Evolutionary conservation across 192 early-diverging fungal genomes (phyloP).

Genomic region (Podila clonocystis): DNA sequence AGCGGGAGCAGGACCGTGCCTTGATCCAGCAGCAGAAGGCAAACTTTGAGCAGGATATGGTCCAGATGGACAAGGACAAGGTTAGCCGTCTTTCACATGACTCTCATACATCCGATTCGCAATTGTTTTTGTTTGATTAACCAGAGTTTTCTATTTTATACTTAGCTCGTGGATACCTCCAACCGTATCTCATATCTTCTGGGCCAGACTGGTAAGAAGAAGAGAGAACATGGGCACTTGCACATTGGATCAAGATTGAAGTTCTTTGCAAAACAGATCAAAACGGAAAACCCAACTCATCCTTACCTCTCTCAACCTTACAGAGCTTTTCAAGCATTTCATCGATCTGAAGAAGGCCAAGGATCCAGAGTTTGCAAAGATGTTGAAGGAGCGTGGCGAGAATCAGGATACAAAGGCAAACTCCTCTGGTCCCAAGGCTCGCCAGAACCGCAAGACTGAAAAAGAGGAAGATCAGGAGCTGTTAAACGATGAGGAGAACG

Average conservation of each 20-base stretch:
- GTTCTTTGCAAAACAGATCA: neutral
- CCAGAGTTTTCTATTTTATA: neutral
- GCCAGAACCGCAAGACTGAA: conserved; percentile 93
- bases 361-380: conserved; percentile 62
- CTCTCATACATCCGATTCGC: neutral
- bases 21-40: conserved; percentile 47
- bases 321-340: conserved; percentile 72
- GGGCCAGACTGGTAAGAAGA: conserved; percentile 40
- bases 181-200: conserved; percentile 49
- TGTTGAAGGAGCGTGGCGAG: conserved; percentile 60
- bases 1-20: conserved; percentile 41
- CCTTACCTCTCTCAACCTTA: neutral
- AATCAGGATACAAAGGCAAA: conserved; percentile 32
- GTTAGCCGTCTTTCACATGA: neutral
- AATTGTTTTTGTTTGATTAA: neutral
- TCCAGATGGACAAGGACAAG: conserved; percentile 50
- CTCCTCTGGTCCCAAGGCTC: conserved; percentile 58
- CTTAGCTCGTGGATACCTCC: conserved; percentile 42
- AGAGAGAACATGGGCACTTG: neutral
- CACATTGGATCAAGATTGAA: neutral
- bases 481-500: conserved; percentile 80
- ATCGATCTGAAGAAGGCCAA: conserved; percentile 66
- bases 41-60: conserved; percentile 35
- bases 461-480: conserved; percentile 98
- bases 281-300: neutral